A percentile compares a stretch with the other conserved stretches of the same genome.
Evolutionary conservation across 306 rosid species (phyloP).

Genomic region (Potentilla sterilis): DNA sequence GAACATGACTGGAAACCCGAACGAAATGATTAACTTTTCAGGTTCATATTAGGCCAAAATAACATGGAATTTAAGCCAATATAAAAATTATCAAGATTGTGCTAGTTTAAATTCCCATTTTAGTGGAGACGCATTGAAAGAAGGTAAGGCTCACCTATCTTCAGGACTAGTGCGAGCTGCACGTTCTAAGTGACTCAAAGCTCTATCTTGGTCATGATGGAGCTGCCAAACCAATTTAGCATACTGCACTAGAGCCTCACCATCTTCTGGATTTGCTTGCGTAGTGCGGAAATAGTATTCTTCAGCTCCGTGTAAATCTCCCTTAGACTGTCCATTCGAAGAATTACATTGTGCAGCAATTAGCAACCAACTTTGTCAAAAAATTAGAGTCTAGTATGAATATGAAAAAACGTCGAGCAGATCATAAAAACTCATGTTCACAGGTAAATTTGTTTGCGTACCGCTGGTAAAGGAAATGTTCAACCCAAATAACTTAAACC

Average conservation of each 20-base stretch:
- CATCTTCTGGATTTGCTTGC: slow-evolving; percentile 65
- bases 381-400: not conserved
- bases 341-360: slow-evolving; percentile 3
- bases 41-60: not conserved
- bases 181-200: slow-evolving; percentile 59
- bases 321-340: slow-evolving; percentile 58
- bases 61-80: not conserved
- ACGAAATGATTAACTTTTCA: not conserved
- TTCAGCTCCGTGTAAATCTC: slow-evolving; percentile 70
- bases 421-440: not conserved
- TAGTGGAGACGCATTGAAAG: not conserved
- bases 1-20: slow-evolving; percentile 60
- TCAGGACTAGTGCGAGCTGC: slow-evolving; percentile 60
- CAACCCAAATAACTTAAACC: too few species aligned
- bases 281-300: slow-evolving; percentile 66
- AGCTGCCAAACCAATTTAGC: slow-evolving; percentile 77
- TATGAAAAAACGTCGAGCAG: not conserved
- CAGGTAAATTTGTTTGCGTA: not conserved
- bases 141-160: slow-evolving; percentile 54
- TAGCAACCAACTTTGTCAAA: not conserved
- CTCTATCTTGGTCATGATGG: slow-evolving; percentile 62
- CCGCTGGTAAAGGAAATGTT: not conserved
- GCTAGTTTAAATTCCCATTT: slow-evolving; percentile 12
- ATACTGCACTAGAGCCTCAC: slow-evolving; percentile 57
- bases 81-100: not conserved